Percentiles rank a stretch among this genome's conserved stretches.
Evolutionary conservation across 2,329 filamentous ascomycete species (phyloP).

Genomic region (Penicillium rolfsii): DNA sequence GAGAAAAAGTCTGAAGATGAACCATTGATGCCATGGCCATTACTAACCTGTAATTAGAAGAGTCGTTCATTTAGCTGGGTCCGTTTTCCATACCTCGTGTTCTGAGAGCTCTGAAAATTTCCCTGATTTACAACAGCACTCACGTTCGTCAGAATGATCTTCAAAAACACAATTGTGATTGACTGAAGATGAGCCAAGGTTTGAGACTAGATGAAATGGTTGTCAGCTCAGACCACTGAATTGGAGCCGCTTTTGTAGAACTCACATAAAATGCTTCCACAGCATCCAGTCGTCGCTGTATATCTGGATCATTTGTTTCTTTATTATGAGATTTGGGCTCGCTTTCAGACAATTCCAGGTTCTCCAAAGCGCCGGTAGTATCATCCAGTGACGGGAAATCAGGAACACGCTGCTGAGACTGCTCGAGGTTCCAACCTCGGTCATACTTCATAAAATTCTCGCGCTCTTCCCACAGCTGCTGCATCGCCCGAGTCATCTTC

Average conservation of each 20-base stretch:
- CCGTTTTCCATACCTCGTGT: conserved; percentile 46
- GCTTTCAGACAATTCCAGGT: conserved; percentile 28
- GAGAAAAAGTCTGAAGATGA: conserved; percentile 32
- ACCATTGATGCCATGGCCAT: conserved; percentile 35
- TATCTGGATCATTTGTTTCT: conserved; percentile 43
- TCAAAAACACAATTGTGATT: conserved; percentile 87
- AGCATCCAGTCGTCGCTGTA: conserved; percentile 64
- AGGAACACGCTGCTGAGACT: conserved; percentile 29
- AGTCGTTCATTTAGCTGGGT: not conserved
- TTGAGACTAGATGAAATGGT: conserved; percentile 58
- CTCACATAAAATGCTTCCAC: conserved; percentile 86
- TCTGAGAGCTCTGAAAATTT: conserved; percentile 50
- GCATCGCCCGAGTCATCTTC: conserved; percentile 85
- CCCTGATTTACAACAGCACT: conserved; percentile 74
- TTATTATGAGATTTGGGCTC: conserved; percentile 19
- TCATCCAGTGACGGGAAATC: conserved; percentile 39
- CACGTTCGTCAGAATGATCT: conserved; percentile 83
- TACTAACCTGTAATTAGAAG: conserved; percentile 23
- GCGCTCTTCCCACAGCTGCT: conserved; percentile 92
- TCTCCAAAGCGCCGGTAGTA: conserved; percentile 47
- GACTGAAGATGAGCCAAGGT: conserved; percentile 87
- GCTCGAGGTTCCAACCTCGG: conserved; percentile 74
- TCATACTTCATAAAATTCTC: conserved; percentile 91
- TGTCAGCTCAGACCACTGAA: conserved; percentile 6
- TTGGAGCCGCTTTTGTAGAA: conserved; percentile 25